A percentile compares a stretch with the other conserved stretches of the same genome.
phyloP scores from a whole-genome alignment of 352 stramenopile genomes.

The Blastocystis sp. region DNA sequence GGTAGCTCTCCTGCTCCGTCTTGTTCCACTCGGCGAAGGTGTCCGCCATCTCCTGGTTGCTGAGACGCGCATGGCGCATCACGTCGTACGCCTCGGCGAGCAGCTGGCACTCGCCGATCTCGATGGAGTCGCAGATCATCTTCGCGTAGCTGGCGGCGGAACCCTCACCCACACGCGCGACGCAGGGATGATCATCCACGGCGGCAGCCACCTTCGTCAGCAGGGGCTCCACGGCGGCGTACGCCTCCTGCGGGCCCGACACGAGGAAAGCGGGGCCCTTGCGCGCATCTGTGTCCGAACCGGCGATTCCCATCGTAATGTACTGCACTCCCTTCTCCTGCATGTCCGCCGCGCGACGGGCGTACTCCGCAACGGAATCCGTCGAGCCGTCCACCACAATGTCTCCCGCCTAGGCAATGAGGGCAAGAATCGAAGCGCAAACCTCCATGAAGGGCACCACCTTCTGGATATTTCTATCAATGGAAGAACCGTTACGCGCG shows the following conservation, averaged over 20 bases:
- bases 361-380: constrained; percentile 9
- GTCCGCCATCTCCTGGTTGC: background rate
- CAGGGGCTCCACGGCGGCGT: constrained; percentile 3
- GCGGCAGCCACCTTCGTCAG: constrained; percentile 5
- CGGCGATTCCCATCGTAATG: constrained; percentile 13
- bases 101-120: constrained; percentile 24
- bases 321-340: constrained; percentile 26
- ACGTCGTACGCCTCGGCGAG: constrained; percentile 14
- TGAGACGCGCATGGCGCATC: constrained; percentile 3
- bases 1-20: background rate
- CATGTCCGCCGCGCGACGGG: background rate
- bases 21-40: constrained; percentile 22
- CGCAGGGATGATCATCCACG: constrained; percentile 5
- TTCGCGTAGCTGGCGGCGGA: background rate
- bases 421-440: background rate
- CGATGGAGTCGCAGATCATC: background rate
- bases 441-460: constrained; percentile 8
- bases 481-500: background rate
- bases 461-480: constrained; percentile 44
- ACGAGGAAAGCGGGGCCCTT: constrained; percentile 10
- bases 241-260: background rate
- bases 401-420: too few species aligned
- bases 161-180: background rate
- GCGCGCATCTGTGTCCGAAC: constrained; percentile 9
- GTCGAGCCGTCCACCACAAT: background rate